These are phyloP conservation scores for Tremella fuciformis DNA, from an alignment of 768 basidiomycete genomes.

Conservation along the genomic window DNA sequence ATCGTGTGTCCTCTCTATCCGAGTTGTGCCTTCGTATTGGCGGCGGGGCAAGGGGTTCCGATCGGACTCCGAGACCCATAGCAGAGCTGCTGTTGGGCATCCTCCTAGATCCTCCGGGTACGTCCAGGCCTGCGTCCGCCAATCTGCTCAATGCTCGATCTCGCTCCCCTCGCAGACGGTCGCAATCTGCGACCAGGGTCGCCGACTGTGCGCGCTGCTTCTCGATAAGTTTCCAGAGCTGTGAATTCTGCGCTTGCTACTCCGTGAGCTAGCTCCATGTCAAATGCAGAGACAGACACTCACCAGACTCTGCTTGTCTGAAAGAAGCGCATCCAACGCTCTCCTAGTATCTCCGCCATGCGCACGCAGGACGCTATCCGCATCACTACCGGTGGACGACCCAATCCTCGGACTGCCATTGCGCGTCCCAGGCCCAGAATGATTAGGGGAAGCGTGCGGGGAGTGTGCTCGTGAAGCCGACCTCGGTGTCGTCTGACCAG, in stretches of 20 bases:
- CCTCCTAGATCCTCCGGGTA: conserved; percentile 18
- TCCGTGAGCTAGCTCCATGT: background rate
- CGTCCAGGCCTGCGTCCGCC: conserved; percentile 26
- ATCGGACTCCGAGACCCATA: conserved; percentile 29
- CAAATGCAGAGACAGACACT: conserved; percentile 7
- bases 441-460: conserved; percentile 11
- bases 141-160: conserved; percentile 58
- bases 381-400: conserved; percentile 20
- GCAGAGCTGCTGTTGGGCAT: conserved; percentile 24
- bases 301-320: conserved; percentile 71
- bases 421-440: conserved; percentile 19
- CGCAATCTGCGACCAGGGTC: conserved; percentile 76
- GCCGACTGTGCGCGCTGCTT: conserved; percentile 80
- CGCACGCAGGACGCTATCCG: conserved; percentile 33
- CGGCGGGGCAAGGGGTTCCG: conserved; percentile 20
- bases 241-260: conserved; percentile 69
- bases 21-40: conserved; percentile 38
- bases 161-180: conserved; percentile 75
- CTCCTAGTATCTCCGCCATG: conserved; percentile 36
- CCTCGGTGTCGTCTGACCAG: conserved; percentile 1
- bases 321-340: conserved; percentile 73
- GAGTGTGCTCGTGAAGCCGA: background rate
- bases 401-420: conserved; percentile 21
- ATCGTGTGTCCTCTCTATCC: conserved; percentile 32
- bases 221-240: conserved; percentile 93